Evolutionary conservation across 495 filamentous ascomycete genomes (phyloP).

Genomic region (Oidiodendron maius): DNA sequence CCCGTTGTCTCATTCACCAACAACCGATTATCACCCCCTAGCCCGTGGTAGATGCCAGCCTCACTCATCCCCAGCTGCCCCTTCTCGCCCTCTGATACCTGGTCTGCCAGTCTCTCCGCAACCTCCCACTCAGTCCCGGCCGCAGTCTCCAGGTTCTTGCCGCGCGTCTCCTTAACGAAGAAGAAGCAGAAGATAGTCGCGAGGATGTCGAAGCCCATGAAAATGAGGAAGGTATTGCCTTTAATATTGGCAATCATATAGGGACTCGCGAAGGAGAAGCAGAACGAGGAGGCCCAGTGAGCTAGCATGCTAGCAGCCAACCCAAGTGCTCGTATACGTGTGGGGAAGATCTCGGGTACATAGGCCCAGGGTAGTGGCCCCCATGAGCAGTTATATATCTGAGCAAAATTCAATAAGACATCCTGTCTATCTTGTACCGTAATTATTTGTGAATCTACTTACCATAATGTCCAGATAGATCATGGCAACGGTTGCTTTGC

Average conservation of each 20-base stretch:
- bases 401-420: no score
- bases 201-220: constrained; percentile 15
- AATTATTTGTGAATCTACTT: no score
- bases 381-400: background rate
- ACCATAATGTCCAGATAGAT: no score
- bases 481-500: constrained; percentile 1
- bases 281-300: constrained; percentile 46
- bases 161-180: constrained; percentile 4
- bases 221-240: constrained; percentile 44
- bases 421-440: no score
- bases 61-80: no score
- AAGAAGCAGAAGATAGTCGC: constrained; percentile 11
- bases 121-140: no score
- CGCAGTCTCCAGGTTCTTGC: constrained; percentile 2
- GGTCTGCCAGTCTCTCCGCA: no score
- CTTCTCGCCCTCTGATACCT: no score
- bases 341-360: constrained; percentile 3
- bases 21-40: no score
- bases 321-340: background rate
- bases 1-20: no score
- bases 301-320: constrained; percentile 19
- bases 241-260: constrained; percentile 44
- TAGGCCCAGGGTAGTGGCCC: constrained; percentile 2
- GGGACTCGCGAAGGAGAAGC: constrained; percentile 43
- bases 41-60: no score